phyloP scores from a whole-genome alignment of 352 stramenopile genomes.

The Phytophthora colocasiae region DNA sequence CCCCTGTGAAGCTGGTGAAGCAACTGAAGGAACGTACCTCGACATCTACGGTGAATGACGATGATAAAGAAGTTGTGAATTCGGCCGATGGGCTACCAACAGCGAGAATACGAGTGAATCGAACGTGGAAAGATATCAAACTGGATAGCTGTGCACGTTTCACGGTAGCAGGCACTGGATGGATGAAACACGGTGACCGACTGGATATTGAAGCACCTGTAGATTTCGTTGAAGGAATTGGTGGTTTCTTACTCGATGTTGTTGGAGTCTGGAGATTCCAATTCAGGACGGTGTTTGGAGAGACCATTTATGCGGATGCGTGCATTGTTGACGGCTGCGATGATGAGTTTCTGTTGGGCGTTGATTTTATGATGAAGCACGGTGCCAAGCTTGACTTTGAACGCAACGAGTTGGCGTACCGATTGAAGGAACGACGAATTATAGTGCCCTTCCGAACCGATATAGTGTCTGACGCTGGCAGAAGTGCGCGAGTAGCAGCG shows the following conservation, averaged over 20 bases:
- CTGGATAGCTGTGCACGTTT: background rate
- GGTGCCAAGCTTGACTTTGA: background rate
- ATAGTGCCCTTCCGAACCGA: conserved; percentile 1
- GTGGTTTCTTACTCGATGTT: background rate
- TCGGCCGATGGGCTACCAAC: too few relatives aligned
- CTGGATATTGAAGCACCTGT: background rate
- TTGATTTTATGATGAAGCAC: background rate
- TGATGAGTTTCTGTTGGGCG: background rate
- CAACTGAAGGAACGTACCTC: too few relatives aligned
- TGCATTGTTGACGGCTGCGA: background rate
- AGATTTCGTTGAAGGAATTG: conserved; percentile 1
- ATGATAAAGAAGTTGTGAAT: too few relatives aligned
- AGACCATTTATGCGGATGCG: background rate
- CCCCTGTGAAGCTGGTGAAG: too few relatives aligned
- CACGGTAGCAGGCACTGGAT: background rate
- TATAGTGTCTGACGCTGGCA: too few relatives aligned
- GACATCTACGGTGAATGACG: too few relatives aligned
- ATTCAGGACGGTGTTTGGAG: background rate
- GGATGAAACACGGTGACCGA: conserved; percentile 1
- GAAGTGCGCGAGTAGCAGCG: background rate
- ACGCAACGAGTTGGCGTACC: background rate
- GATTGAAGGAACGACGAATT: background rate
- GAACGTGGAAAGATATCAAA: too few relatives aligned
- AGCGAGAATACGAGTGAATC: too few relatives aligned
- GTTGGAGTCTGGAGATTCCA: background rate